Evolutionary conservation across 2,329 filamentous ascomycete species (phyloP).

Genomic region (Parascedosporium putredinis): DNA sequence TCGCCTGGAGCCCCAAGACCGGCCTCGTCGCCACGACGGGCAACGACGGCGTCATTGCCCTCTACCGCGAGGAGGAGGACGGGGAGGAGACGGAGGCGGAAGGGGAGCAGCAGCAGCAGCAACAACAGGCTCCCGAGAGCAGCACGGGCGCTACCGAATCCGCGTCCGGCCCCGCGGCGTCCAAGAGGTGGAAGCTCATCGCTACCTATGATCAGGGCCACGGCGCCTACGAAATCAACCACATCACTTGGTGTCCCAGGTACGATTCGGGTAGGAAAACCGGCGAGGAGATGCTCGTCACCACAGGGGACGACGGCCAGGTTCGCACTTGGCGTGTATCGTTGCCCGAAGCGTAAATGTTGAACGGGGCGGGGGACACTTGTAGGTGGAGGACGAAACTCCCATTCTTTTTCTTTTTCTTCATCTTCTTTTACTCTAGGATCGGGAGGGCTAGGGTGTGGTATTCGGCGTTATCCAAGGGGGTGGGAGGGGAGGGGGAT

Average conservation of each 20-base stretch:
- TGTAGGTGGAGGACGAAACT: too few relatives aligned
- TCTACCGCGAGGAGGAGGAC: conserved; percentile 60
- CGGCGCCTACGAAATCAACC: conserved; percentile 89
- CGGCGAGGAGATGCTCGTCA: conserved; percentile 75
- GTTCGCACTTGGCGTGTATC: conserved; percentile 61
- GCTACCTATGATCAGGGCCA: conserved; percentile 65
- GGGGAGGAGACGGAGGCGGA: too few relatives aligned
- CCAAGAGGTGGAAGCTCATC: conserved; percentile 60
- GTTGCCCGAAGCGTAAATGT: not conserved
- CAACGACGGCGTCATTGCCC: conserved; percentile 69
- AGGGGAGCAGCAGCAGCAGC: too few relatives aligned
- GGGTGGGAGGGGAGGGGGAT: too few relatives aligned
- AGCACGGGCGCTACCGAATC: conserved; percentile 5
- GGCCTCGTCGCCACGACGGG: conserved; percentile 81
- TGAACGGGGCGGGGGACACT: too few relatives aligned
- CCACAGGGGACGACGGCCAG: conserved; percentile 83
- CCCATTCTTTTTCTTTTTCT: too few relatives aligned
- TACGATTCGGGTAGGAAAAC: conserved; percentile 53
- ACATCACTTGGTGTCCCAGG: conserved; percentile 75
- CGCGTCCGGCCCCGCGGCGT: too few relatives aligned
- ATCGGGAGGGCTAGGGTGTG: too few relatives aligned
- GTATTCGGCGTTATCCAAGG: too few relatives aligned
- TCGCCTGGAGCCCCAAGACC: conserved; percentile 68
- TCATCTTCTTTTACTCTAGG: too few relatives aligned
- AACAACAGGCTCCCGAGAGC: conserved; percentile 5